Evolutionary conservation across 169 alveolate genomes (phyloP), one percentile per base, ranked within the genome.

Genomic region (Cryptosporidium viatorum): DNA sequence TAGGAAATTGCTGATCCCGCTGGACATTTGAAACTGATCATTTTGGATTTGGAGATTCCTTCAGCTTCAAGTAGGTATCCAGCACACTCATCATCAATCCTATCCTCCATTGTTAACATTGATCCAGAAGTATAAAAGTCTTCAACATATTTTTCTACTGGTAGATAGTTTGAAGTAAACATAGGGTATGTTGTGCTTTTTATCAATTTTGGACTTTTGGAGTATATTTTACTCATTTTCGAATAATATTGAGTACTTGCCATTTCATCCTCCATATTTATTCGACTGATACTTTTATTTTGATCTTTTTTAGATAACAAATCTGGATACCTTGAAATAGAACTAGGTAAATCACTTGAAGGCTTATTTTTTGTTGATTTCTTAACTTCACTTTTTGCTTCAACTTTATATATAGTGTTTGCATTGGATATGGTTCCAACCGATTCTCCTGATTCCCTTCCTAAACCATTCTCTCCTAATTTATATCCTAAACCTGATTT

Each of bases 1-100:
- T 80, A 80, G 8, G 80, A 60, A 39, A 80, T 80, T 35, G 68
- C 39, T 12, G 89, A 60, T 43, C 89, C 89, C 2, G 37, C 8
- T 26, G 89, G 89, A 33, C 89, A 80, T 80, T 62, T 62, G 52
- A 80, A 80, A 23, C 89, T 80, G 16, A 80, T 65, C 16, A 62
- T 31, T 26, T 62, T 80, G 26, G 51, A 23, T n/a, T 45, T 58
- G 10, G 68, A 26, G 7, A 59, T 65, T 23, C 55, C 52, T 14
- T 59, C 80, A 3, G 89, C 68, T 16, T 80, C 89, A 21, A 80
- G 52, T 14, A 80, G 29, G 5, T 80, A 26, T 29, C 89, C 89
- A 8, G 51, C 75, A 80, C 89, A 80, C n/a, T 62, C 75, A 45
- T 80, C 89, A 16, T 59, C 52, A 39, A 48, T 45, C 23, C 68